Percentiles rank a stretch among this genome's conserved stretches.
These are phyloP conservation scores for Cryptomeria japonica DNA, from an alignment of 75 land plant genomes.

Conservation along the genomic window DNA sequence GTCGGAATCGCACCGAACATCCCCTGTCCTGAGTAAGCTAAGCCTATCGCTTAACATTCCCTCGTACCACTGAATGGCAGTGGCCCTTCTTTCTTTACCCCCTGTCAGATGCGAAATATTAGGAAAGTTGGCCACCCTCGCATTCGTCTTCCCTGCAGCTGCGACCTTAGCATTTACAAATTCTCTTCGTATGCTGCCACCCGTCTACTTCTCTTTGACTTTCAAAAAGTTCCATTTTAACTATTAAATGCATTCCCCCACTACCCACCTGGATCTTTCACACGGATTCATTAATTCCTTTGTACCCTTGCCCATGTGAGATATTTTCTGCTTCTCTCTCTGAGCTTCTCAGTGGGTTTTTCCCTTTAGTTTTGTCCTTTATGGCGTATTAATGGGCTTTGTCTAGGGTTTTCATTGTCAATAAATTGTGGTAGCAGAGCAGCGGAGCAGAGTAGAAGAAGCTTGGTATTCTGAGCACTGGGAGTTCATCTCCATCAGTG, in stretches of 20 bases:
- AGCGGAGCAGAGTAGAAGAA: background rate
- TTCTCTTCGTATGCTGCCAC: background rate
- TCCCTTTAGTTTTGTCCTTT: background rate
- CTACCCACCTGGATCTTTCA: background rate
- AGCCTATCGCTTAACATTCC: background rate
- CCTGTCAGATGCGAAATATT: background rate
- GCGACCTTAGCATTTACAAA: conserved; percentile 2
- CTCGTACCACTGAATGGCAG: background rate
- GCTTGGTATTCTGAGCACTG: background rate
- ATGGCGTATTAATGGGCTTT: background rate
- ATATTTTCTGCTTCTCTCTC: background rate
- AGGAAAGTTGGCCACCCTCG: background rate
- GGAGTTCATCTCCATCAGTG: background rate
- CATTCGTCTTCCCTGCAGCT: background rate
- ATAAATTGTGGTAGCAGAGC: background rate
- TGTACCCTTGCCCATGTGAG: background rate
- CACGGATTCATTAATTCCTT: background rate
- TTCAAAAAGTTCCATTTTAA: background rate
- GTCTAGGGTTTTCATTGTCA: background rate
- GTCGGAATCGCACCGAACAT: background rate
- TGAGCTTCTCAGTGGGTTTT: background rate
- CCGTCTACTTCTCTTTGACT: background rate
- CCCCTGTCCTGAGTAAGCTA: background rate
- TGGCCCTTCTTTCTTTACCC: background rate
- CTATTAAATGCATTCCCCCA: background rate